A percentile compares a stretch with the other conserved stretches of the same genome.
These are phyloP conservation scores for Neofusicoccum parvum DNA, from an alignment of 2,329 filamentous ascomycete species.

Conservation along the genomic window DNA sequence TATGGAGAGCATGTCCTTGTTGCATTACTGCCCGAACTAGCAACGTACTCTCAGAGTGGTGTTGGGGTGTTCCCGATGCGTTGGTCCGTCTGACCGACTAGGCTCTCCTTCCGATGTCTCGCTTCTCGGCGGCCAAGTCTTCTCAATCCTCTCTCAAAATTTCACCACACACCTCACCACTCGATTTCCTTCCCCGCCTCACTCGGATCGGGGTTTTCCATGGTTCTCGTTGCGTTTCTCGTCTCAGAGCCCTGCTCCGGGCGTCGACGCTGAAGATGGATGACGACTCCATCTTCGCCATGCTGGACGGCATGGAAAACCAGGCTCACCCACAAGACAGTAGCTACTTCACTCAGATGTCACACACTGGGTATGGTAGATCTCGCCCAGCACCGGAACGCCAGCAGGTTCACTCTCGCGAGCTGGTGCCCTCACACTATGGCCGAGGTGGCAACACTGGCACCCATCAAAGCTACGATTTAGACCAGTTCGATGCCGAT, in stretches of 20 bases:
- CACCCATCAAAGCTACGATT: background rate
- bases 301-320: conserved; percentile 10
- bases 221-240: background rate
- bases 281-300: conserved; percentile 18
- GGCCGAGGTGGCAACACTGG: background rate
- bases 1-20: background rate
- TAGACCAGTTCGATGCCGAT: background rate
- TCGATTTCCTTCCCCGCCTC: background rate
- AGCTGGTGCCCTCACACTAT: background rate
- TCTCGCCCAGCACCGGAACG: background rate
- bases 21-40: no score
- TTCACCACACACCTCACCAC: background rate
- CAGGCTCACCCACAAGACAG: background rate
- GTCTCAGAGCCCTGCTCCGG: background rate
- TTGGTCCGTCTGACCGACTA: background rate
- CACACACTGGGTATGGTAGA: background rate
- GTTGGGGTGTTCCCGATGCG: background rate
- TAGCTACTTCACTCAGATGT: background rate
- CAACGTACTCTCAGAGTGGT: no score
- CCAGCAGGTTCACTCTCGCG: background rate
- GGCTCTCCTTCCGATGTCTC: background rate
- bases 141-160: background rate
- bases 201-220: background rate
- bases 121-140: background rate
- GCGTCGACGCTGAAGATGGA: background rate